Evolutionary conservation across 139 green algal species (phyloP).

Genomic region (Volvox africanus): DNA sequence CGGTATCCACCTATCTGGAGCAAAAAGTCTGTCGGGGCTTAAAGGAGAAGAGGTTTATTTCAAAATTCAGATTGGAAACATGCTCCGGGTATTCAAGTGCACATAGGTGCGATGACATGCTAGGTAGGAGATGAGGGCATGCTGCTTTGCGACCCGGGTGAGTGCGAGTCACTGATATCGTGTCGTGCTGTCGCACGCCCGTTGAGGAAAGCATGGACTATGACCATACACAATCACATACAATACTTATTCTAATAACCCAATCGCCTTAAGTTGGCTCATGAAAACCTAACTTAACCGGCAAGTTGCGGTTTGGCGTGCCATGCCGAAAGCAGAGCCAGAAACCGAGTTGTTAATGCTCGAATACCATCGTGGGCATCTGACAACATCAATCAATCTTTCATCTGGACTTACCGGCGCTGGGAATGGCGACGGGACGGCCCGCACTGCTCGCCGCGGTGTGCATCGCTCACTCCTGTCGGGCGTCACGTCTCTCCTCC

Average conservation of each 20-base stretch:
- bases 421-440: background rate
- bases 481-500: background rate
- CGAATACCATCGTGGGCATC: constrained; percentile 29
- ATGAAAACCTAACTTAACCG: background rate
- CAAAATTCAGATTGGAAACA: background rate
- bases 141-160: background rate
- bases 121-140: background rate
- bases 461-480: background rate
- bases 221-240: too few species aligned
- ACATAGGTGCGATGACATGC: background rate
- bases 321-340: background rate
- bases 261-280: background rate
- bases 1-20: background rate
- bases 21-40: background rate
- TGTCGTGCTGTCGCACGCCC: background rate
- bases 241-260: too few species aligned
- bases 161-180: background rate
- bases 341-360: background rate
- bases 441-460: background rate
- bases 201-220: too few species aligned
- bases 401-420: background rate
- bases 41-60: background rate
- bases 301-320: background rate
- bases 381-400: background rate
- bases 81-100: too few species aligned